A percentile compares a stretch with the other conserved stretches of the same genome.
Evolutionary conservation across 805 yeast genomes (phyloP).

Genomic region (Sungouiozyma intestinalis): DNA sequence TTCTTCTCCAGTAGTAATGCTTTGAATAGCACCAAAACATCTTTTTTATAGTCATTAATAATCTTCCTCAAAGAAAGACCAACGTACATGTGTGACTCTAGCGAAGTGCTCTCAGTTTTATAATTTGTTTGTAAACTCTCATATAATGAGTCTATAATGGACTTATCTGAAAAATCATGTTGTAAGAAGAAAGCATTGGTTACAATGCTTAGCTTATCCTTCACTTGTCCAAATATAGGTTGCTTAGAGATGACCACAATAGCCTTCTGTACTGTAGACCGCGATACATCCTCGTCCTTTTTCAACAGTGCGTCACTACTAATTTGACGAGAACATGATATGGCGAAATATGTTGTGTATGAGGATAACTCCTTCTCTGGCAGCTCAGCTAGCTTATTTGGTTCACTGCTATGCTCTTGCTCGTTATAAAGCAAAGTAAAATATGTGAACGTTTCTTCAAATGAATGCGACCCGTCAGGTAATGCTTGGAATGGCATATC

Average conservation of each 20-base stretch:
- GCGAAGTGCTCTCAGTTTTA: constrained; percentile 9
- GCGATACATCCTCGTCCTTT: constrained; percentile 53
- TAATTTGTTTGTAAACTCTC: constrained; percentile 41
- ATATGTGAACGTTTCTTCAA: constrained; percentile 86
- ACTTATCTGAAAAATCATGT: constrained; percentile 59
- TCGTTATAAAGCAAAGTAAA: constrained; percentile 74
- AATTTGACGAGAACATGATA: constrained; percentile 85
- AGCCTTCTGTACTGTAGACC: constrained; percentile 87
- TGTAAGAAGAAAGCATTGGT: constrained; percentile 82
- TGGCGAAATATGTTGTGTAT: constrained; percentile 77
- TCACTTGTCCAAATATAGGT: constrained; percentile 81
- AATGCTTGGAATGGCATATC: constrained; percentile 86
- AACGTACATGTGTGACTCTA: constrained; percentile 38
- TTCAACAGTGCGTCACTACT: constrained; percentile 47
- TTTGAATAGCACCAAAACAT: constrained; percentile 60
- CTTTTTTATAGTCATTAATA: constrained; percentile 45
- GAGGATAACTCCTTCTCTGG: constrained; percentile 26
- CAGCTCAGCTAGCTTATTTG: constrained; percentile 33
- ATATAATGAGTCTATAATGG: constrained; percentile 57
- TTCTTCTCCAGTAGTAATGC: constrained; percentile 66
- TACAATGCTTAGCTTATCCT: constrained; percentile 81
- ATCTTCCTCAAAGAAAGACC: constrained; percentile 66
- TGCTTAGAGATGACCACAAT: constrained; percentile 76
- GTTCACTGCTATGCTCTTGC: constrained; percentile 25
- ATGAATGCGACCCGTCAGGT: constrained; percentile 93